These are phyloP conservation scores for Paradendryphiella salina DNA, from an alignment of 2,329 filamentous ascomycete genomes.

Conservation along the genomic window DNA sequence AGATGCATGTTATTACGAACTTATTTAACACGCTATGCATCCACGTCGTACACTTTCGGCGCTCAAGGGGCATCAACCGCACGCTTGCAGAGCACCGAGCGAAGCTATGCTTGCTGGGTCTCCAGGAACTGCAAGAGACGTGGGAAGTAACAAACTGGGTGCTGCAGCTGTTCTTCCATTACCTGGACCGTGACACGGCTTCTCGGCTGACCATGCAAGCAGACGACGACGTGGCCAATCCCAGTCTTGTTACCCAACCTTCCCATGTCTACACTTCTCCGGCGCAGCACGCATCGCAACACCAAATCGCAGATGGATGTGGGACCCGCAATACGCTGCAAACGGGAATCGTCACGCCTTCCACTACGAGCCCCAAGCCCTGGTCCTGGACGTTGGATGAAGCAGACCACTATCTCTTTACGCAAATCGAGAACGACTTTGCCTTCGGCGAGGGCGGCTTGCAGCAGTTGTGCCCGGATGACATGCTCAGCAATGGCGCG, in stretches of 20 bases:
- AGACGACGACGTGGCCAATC: constrained; percentile 27
- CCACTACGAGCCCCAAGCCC: constrained; percentile 20
- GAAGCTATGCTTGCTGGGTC: constrained; percentile 53
- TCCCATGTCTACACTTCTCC: constrained; percentile 1
- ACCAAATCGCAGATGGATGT: neutral
- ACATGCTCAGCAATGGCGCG: constrained; percentile 14
- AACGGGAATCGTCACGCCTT: constrained; percentile 9
- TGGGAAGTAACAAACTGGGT: constrained; percentile 58
- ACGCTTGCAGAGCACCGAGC: constrained; percentile 55
- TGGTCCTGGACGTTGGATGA: constrained; percentile 39
- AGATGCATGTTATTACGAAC: constrained; percentile 55
- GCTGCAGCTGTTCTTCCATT: constrained; percentile 55
- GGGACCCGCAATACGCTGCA: neutral
- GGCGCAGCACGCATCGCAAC: constrained; percentile 7
- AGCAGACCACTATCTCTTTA: constrained; percentile 38
- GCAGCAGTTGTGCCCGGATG: constrained; percentile 27
- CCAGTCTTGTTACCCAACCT: constrained; percentile 11
- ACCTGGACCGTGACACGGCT: constrained; percentile 52
- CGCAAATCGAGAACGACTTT: constrained; percentile 39
- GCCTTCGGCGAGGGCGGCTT: constrained; percentile 36
- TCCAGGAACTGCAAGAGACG: constrained; percentile 55
- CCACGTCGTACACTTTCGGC: constrained; percentile 52
- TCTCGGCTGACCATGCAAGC: constrained; percentile 42
- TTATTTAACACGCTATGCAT: constrained; percentile 55
- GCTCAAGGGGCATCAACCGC: constrained; percentile 44